These are phyloP conservation scores for Xylaria hypoxylon DNA, from an alignment of 2,329 filamentous ascomycete species.

Conservation along the genomic window DNA sequence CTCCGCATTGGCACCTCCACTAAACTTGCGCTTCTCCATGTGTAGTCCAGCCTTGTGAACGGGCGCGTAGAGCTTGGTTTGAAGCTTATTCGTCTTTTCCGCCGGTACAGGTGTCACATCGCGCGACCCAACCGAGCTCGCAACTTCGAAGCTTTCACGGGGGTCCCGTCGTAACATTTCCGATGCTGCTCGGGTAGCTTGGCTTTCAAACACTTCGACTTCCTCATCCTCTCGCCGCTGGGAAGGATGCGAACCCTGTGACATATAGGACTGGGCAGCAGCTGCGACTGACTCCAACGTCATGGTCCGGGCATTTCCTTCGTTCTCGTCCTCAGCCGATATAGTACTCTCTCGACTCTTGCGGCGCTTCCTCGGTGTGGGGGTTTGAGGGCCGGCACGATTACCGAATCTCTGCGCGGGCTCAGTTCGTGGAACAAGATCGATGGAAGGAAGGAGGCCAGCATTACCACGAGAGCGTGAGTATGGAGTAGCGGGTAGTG, in stretches of 20 bases:
- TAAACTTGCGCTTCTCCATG: slow-evolving; percentile 65
- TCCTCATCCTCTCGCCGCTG: slow-evolving; percentile 58
- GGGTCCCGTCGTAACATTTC: slow-evolving; percentile 76
- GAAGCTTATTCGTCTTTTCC: slow-evolving; percentile 61
- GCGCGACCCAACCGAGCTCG: slow-evolving; percentile 57
- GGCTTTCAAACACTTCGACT: slow-evolving; percentile 76
- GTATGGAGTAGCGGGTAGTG: slow-evolving; percentile 81
- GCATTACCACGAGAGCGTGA: slow-evolving; percentile 61
- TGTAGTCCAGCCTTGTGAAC: slow-evolving; percentile 55
- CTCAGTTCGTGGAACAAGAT: slow-evolving; percentile 72
- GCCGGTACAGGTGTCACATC: slow-evolving; percentile 59
- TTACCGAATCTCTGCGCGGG: slow-evolving; percentile 55
- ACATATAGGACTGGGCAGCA: slow-evolving; percentile 54
- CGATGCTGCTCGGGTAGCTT: slow-evolving; percentile 81
- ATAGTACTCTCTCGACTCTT: slow-evolving; percentile 89
- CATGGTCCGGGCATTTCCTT: slow-evolving; percentile 64
- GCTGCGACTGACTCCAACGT: slow-evolving; percentile 66
- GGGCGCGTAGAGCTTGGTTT: slow-evolving; percentile 64
- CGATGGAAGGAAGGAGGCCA: slow-evolving; percentile 70
- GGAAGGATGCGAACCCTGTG: slow-evolving; percentile 48
- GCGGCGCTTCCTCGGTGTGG: slow-evolving; percentile 61
- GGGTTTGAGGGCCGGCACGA: slow-evolving; percentile 60
- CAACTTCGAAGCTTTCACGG: slow-evolving; percentile 64
- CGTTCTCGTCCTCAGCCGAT: slow-evolving; percentile 71
- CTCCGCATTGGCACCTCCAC: slow-evolving; percentile 48